Evolutionary conservation across 305 asterid genomes (phyloP), one percentile per base, ranked within the genome.

Genomic region (Fraxinus sp.): DNA sequence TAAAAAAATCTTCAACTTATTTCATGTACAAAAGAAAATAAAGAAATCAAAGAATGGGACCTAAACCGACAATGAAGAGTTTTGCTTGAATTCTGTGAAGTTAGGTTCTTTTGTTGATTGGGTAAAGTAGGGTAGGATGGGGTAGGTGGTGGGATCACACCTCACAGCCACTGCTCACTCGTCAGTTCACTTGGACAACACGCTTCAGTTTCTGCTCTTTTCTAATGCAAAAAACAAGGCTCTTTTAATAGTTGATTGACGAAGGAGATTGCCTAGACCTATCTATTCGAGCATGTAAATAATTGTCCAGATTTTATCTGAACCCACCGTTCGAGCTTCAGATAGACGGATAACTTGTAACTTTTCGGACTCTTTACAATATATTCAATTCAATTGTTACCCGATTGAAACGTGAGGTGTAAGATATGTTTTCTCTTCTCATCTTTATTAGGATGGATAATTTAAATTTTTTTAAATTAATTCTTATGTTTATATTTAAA

Each of bases 121-220:
- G 39, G 39, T 30, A 5, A 18, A 5, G 36, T 14, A 24, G 64
- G 81, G 64, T 74, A n/a, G 75, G 57, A 18, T 64, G 35, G 59
- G n/a, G 46, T 20, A 39, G 35, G 57, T 74, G 26, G 66, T 55
- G 66, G 26, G 66, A 55, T 79, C 52, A 64, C 44, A 77, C 76
- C 78, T 49, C 82, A 77, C 64, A 81, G 13, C 55, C 6, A 82
- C 81, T 77, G 59, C 44, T 79, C 83, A 80, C 84, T 73, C 76
- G 80, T 77, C 77, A 28, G 35, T 37, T 86, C 84, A 83, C 91
- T 89, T 89, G 87, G 82, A 72, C 75, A 73, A 80, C 91, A 89
- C 90, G 89, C 85, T 83, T 88, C 87, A 77, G 81, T 76, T 66
- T 28, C 78, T 44, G 74, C 18, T 72, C 13, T 36, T 52, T 64